Evolutionary conservation across 2,329 filamentous ascomycete genomes (phyloP), one percentile per base, ranked within the genome.

Genomic region (Fusarium bulbicola): DNA sequence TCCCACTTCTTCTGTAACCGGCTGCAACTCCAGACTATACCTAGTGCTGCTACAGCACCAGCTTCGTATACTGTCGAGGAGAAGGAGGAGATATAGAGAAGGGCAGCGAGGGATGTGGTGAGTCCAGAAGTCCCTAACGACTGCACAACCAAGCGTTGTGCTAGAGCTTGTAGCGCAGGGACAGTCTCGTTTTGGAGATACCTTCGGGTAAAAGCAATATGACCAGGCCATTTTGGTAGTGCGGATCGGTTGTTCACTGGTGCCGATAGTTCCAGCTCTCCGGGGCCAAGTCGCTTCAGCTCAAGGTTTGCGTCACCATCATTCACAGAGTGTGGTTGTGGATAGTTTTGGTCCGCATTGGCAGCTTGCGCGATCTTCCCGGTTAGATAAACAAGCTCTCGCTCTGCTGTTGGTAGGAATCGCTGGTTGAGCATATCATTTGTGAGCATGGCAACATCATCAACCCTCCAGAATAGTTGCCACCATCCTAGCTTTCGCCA

Each of bases 381-480:
- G 12, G 93, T 89, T 5, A 97, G 88, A 82, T 92, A 97, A 52
- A 97, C 92, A n/a, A 94, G 88, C 61, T 91, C 92, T 75, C 92
- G 91, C 81, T 98, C 95, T 0, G 95, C 92, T 7, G 88, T 88
- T 1, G 91, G 89, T 7, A 99, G 87, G 85, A 97, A 98, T 12
- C 89, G 87, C 72, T 91, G 91, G 67, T 89, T 88, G 7, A 98
- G 85, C 68, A 98, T 92, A 75, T 96, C 93, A 2, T 91, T 90
- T 6, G 93, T 91, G 61, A 97, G 91, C 87, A 95, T 92, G 6
- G 91, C 90, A 16, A 98, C 94, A 77, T 98, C 95, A 79, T 98
- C 95, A 30, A 96, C 95, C 26, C 94, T 91, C 95, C 95, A 97
- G 79, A 97, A 95, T 1, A 98, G 87, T 80, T 97, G 97, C 92